Evolutionary conservation across 2,329 filamentous ascomycete species (phyloP).

Genomic region (Talaromyces funiculosus): DNA sequence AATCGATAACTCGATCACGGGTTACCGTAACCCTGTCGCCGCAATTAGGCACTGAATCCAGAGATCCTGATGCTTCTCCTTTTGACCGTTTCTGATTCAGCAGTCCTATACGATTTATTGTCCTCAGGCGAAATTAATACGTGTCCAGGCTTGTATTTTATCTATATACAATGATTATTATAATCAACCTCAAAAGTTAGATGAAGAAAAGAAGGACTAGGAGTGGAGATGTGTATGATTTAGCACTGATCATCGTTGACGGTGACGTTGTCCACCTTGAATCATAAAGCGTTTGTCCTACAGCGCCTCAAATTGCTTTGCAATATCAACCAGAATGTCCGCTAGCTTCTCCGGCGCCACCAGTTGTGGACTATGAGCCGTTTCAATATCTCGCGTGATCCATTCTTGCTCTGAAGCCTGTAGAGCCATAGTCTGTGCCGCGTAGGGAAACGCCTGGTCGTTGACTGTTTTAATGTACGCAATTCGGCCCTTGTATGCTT

Average conservation of each 20-base stretch:
- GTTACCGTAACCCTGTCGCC: background rate
- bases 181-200: background rate
- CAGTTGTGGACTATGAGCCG: conserved; percentile 5
- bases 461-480: conserved; percentile 8
- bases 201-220: background rate
- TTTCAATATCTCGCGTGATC: conserved; percentile 10
- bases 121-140: background rate
- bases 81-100: background rate
- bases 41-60: background rate
- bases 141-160: too few relatives aligned
- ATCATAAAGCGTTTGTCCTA: background rate
- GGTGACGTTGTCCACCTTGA: too few relatives aligned
- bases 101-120: background rate
- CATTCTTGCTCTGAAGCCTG: conserved; percentile 7
- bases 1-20: too few relatives aligned
- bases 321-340: conserved; percentile 8
- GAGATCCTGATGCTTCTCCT: background rate
- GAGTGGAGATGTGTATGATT: background rate
- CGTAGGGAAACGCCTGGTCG: conserved; percentile 3
- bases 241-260: background rate
- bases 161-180: background rate
- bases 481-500: conserved; percentile 7
- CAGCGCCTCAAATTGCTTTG: conserved; percentile 2
- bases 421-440: conserved; percentile 3
- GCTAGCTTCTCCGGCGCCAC: conserved; percentile 7